Base-by-base conservation (phyloP, 1,139 yeast species). In the Pichia inconspicua region DNA sequence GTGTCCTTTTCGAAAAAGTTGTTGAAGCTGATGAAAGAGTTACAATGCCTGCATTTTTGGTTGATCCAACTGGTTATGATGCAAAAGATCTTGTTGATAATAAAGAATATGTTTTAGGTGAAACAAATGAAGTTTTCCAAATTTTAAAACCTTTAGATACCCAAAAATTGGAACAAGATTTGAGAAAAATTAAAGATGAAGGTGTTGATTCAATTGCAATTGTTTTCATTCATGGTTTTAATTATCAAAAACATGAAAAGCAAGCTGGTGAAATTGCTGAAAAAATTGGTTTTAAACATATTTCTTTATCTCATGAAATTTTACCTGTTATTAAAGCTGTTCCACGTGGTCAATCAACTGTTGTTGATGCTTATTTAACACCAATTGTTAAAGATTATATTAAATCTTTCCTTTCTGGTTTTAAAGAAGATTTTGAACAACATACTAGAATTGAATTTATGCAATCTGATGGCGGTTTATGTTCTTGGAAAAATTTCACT, bases 361-460 rank as follows among this genome's bases (percentile, higher is more conserved):
- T 80, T 15, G 88, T 86, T 1, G 92, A 84, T 65, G 86, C 92
- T 1, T 84, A 84, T 59, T 66, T 84, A 51, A 82, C 89, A 4
- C 94, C 94, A 2, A 83, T 80, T 43, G 80, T 84, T 45, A 71
- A 75, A 50, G 71, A 76, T 34, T 84, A 84, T 60, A 67, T 84
- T 40, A 65, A 71, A 36, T 76, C 80, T 15, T 82, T 85, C 57
- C 76, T 80, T 43, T 60, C 70, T 7, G 90, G 90, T 2, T 71
- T 84, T 55, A 66, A 66, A 40, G 77, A 80, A 34, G 78, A 78
- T 2, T 62, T 75, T 5, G 68, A 68, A 10, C 66, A 67, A 5
- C 63, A 66, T 7, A 48, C 60, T 14, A 48, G 47, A 15, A 55
- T 55, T 25, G 56, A 48, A 53, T 77, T 77, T 58, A 77, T 77